phyloP scores from a whole-genome alignment of 352 stramenopile species.

The Aphanomyces euteiches region DNA sequence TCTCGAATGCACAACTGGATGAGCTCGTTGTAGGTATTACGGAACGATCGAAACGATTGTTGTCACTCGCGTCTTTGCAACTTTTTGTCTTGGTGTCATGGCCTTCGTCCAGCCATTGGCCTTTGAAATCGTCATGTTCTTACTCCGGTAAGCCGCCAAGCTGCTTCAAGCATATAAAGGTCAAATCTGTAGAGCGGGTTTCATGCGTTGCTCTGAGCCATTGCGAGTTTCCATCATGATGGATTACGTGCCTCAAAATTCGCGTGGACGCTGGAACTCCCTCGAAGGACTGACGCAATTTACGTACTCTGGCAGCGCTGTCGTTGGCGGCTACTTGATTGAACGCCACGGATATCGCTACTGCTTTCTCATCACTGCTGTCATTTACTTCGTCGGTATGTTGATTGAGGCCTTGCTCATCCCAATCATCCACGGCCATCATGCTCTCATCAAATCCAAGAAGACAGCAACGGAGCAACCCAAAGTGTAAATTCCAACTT shows the following conservation, averaged over 20 bases:
- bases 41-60: conserved; percentile 74
- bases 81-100: conserved; percentile 67
- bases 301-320: conserved; percentile 71
- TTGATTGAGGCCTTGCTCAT: conserved; percentile 56
- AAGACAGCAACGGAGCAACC: not conserved
- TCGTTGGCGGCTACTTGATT: conserved; percentile 71
- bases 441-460: conserved; percentile 2
- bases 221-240: conserved; percentile 73
- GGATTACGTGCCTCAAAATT: conserved; percentile 70
- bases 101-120: conserved; percentile 49
- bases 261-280: conserved; percentile 73
- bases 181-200: conserved; percentile 40
- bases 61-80: conserved; percentile 53
- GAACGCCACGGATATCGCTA: conserved; percentile 70
- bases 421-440: conserved; percentile 33
- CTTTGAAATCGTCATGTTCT: conserved; percentile 64
- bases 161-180: not conserved
- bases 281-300: conserved; percentile 72
- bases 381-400: conserved; percentile 60
- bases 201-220: conserved; percentile 81
- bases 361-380: conserved; percentile 76
- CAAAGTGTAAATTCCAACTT: too few relatives aligned
- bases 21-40: conserved; percentile 22
- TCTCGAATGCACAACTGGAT: not conserved
- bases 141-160: conserved; percentile 41